These are phyloP conservation scores for Phaeosphaeria sp. DNA, from an alignment of 2,329 filamentous ascomycete species.

Conservation along the genomic window DNA sequence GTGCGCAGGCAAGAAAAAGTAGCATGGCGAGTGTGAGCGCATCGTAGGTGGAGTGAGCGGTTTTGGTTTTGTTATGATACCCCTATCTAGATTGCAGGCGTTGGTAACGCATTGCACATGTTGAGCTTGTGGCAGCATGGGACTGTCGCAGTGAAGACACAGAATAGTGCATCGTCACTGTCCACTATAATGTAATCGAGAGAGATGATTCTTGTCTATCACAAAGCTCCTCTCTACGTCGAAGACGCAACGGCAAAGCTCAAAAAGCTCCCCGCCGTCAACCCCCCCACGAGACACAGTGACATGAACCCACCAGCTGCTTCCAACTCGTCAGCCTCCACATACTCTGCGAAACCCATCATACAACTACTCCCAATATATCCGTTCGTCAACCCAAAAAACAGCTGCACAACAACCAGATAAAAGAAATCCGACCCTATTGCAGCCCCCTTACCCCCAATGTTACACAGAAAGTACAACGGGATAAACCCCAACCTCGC, in stretches of 20 bases:
- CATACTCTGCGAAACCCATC: constrained; percentile 86
- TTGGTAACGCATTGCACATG: no score
- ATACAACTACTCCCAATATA: constrained; percentile 88
- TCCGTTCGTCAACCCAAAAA: constrained; percentile 86
- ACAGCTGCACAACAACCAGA: constrained; percentile 78
- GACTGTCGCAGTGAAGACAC: background rate
- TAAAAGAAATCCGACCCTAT: constrained; percentile 88
- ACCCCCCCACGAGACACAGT: constrained; percentile 81
- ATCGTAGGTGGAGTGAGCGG: constrained; percentile 5
- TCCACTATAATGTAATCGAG: no score
- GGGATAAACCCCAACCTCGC: constrained; percentile 76
- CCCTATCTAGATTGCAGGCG: background rate
- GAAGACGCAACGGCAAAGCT: constrained; percentile 67
- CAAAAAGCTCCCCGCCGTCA: constrained; percentile 84
- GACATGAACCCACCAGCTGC: constrained; percentile 95
- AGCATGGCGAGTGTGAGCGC: constrained; percentile 37
- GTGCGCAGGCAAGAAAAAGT: constrained; percentile 37
- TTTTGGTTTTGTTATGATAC: constrained; percentile 12
- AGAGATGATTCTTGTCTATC: background rate
- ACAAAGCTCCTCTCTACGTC: no score
- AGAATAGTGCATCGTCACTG: background rate
- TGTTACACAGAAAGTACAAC: constrained; percentile 88
- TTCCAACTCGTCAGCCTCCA: constrained; percentile 81
- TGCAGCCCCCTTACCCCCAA: constrained; percentile 71
- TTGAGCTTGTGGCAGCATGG: background rate